Base-by-base conservation (phyloP, 306 rosid species). In the Medicago ruthenica region DNA sequence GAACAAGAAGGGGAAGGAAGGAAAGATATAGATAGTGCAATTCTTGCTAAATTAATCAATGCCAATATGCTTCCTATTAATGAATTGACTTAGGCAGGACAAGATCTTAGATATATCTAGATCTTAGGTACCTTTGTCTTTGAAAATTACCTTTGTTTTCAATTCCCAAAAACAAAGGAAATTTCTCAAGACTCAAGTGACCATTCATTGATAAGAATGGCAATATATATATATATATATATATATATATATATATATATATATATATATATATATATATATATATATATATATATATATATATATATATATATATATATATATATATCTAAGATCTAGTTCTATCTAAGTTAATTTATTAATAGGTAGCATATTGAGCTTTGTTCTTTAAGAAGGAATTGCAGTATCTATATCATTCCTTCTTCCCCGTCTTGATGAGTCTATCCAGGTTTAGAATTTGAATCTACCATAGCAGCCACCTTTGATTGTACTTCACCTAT, bases 141-240 rank as follows among this genome's bases (percentile, higher is more conserved):
- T 3, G 31, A 27, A 27, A 27, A 27, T 27, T 27, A 27, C 31
- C 31, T 27, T 27, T 27, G 31, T 27, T 27, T 24, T 27, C 0
- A 27, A 27, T 27, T 27, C 4, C 31, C 31, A 3, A 27, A 27
- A 27, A 27, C 31, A 27, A 27, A 27, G 31, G 31, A 27, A 27
- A 3, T 27, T 27, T 27, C 31, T 27, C 31, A 27, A 14, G 97
- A 95, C 76, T 95, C 99, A 62, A 89, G 93, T 86, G 90, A 71
- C 99, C 94, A 81, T 95, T 91, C 97, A 92, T 95, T 67, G 97
- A 85, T 81, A 92, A 83, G 71, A 90, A 85, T 76, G 97, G 86
- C 88, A 92, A 80, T 65, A 92, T 75, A 66, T 89, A 95, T 61
- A 97, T 87, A 48, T 76, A 95, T 27, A 95, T 61, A 97, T 87